A percentile compares a stretch with the other conserved stretches of the same genome.
Evolutionary conservation across 495 filamentous ascomycete genomes (phyloP).

Genomic region (Ramalina intermedia): DNA sequence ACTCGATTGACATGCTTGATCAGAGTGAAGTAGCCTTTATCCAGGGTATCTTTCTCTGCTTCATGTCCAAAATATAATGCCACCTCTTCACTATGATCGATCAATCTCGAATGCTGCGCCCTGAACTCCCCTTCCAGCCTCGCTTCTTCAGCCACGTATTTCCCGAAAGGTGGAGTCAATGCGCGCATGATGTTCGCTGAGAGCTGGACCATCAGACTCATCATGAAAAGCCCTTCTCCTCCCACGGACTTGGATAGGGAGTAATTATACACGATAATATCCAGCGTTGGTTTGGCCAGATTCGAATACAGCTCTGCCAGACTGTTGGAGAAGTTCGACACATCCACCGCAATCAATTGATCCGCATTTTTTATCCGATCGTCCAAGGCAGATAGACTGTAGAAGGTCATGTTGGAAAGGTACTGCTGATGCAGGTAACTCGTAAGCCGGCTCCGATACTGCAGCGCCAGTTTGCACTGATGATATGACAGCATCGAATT

Average conservation of each 20-base stretch:
- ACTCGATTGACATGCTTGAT: constrained; percentile 99
- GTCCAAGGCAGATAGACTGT: constrained; percentile 85
- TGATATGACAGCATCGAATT: constrained; percentile 99
- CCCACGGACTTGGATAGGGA: constrained; percentile 85
- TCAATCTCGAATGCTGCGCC: constrained; percentile 84
- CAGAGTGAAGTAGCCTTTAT: constrained; percentile 96
- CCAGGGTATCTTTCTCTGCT: constrained; percentile 89
- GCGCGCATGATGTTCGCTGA: constrained; percentile 88
- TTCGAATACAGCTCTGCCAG: constrained; percentile 93
- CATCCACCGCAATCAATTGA: constrained; percentile 92
- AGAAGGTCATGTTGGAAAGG: constrained; percentile 92
- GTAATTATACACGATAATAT: constrained; percentile 94
- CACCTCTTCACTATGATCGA: constrained; percentile 90
- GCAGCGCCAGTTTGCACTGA: constrained; percentile 82
- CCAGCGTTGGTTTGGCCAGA: constrained; percentile 85
- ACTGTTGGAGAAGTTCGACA: constrained; percentile 89
- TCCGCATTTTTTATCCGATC: constrained; percentile 98
- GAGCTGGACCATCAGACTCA: constrained; percentile 84
- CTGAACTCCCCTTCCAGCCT: constrained; percentile 90
- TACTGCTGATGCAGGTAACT: constrained; percentile 88
- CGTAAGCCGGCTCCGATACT: constrained; percentile 84
- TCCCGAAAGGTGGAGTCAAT: constrained; percentile 92
- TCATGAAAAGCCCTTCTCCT: constrained; percentile 84
- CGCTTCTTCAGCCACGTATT: constrained; percentile 94
- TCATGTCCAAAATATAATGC: constrained; percentile 88